Base-by-base conservation (phyloP, 495 filamentous ascomycete species). In the Trichoderma erinaceum region DNA sequence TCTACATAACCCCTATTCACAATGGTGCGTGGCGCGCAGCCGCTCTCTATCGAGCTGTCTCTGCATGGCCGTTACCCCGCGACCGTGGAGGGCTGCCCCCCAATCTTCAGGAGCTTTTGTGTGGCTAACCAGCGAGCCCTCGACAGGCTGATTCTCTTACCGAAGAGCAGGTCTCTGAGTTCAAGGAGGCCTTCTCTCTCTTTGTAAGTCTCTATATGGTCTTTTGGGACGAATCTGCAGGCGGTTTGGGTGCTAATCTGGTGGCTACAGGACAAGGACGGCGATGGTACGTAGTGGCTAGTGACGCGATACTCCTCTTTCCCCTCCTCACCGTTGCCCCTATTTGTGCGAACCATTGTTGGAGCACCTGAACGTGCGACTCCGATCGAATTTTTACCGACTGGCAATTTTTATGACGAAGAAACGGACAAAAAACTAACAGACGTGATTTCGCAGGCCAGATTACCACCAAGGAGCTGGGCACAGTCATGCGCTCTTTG, bases 171-270 rank as follows among this genome's bases (percentile, higher is more conserved):
- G 94, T 99, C 74, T 97, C 94, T 78, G 95, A 99, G 84, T 99
- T 98, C 83, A 99, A 98, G 89, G 96, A 99, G 84, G 95, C 95
- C 63, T 99, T 99, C 85, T 99, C 95, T 78, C 90, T 99, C 46
- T 99, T 99, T 80, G 95, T 99, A 86, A 90, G 95, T 93, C 23
- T 58, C 41, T 48, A 65, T 0, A 32, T 12, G 18, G 27, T 46
- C 64, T 7, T 66, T 27, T 41, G 1, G 16, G 43, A 38, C 21
- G 1, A 18, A 18, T 35, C 27, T 35, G 1, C 13, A 11, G 56
- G 25, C 25, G 16, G 10, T 61, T 61, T 52, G 48, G n/a, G 48
- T 23, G 18, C 63, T 65, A 21, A 65, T 8, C 35, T 2, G 41
- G n/a, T 29, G 11, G 63, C 68, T 73, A 80, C 76, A 99, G 95